Conservation (phyloP, 495 filamentous ascomycete genomes). For the Neurospora terricola region DNA sequence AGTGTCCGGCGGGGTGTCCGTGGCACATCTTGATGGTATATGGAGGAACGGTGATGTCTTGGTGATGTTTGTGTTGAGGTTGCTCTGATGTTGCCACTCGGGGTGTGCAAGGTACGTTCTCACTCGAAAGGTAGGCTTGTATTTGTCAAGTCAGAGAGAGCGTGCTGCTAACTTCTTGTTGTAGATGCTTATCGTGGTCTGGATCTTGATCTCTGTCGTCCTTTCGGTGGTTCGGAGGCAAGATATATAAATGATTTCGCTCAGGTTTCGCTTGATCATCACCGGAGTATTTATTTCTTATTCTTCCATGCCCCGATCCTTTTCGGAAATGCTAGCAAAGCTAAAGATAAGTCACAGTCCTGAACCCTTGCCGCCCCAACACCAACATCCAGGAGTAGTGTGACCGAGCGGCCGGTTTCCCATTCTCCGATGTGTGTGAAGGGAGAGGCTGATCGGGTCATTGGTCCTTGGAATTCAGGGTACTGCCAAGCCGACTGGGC, state of each 20-base stretch:
- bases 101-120: background rate
- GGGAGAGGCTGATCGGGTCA: background rate
- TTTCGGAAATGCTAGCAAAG: background rate
- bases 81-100: background rate
- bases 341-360: background rate
- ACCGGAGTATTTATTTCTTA: background rate
- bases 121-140: background rate
- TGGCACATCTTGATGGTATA: conserved; percentile 26
- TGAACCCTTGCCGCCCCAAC: background rate
- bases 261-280: background rate
- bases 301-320: background rate
- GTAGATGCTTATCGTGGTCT: background rate
- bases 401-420: background rate
- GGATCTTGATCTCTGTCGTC: background rate
- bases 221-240: background rate
- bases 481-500: background rate
- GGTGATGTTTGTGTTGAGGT: background rate
- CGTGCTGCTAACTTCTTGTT: background rate
- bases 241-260: background rate
- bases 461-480: background rate
- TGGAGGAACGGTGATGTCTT: conserved; percentile 1
- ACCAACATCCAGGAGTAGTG: background rate
- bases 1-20: conserved; percentile 32
- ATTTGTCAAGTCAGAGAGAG: background rate
- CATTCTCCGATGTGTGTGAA: background rate